Conservation (phyloP, 441 rosid species). For the Brassica balearica region DNA sequence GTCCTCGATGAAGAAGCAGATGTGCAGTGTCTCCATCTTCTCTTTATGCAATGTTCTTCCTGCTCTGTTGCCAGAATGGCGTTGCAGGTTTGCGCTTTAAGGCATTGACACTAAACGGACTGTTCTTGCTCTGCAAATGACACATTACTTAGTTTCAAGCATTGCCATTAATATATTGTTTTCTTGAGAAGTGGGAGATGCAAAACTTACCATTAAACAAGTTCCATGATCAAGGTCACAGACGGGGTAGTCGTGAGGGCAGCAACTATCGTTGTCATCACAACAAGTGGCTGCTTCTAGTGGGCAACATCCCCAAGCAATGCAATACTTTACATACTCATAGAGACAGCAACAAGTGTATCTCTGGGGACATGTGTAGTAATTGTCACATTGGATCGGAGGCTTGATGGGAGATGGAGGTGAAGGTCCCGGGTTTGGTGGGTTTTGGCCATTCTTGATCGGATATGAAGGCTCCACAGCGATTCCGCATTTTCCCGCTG, state of each 20-base stretch:
- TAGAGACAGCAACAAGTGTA: slow-evolving; percentile 83
- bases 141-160: slow-evolving; percentile 14
- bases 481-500: slow-evolving; percentile 82
- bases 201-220: slow-evolving; percentile 65
- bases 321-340: slow-evolving; percentile 63
- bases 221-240: slow-evolving; percentile 71
- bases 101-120: slow-evolving; percentile 73
- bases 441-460: slow-evolving; percentile 70
- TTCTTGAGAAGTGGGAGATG: slow-evolving; percentile 1
- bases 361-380: slow-evolving; percentile 69
- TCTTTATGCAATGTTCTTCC: too few species aligned
- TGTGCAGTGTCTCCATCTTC: too few species aligned
- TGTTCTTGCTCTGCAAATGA: slow-evolving; percentile 73
- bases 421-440: slow-evolving; percentile 38
- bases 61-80: too few species aligned
- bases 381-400: slow-evolving; percentile 68
- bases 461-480: slow-evolving; percentile 89
- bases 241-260: slow-evolving; percentile 85
- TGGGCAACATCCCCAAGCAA: slow-evolving; percentile 95
- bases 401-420: slow-evolving; percentile 69
- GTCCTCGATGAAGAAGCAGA: too few species aligned
- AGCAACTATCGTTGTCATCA: slow-evolving; percentile 79
- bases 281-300: slow-evolving; percentile 89
- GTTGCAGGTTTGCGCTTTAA: too few species aligned
- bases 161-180: not conserved